Percentiles rank a stretch among this genome's conserved stretches.
These are phyloP conservation scores for Ophiostoma ulmi DNA, from an alignment of 2,329 filamentous ascomycete genomes.

Conservation along the genomic window DNA sequence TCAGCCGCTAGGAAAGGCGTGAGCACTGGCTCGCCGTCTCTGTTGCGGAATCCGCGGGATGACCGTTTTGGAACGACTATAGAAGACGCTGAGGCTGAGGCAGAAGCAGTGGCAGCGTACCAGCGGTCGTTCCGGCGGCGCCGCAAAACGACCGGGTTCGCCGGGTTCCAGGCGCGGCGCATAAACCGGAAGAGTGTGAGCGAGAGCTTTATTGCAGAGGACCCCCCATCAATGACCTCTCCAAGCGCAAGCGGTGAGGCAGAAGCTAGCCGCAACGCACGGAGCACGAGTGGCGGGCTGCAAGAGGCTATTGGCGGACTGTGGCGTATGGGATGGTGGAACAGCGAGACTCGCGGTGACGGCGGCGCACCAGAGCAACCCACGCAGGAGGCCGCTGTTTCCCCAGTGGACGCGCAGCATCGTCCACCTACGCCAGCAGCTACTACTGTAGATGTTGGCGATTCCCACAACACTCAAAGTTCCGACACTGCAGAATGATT, in stretches of 20 bases:
- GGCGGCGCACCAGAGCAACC: slow-evolving; percentile 21
- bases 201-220: slow-evolving; percentile 16
- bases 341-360: slow-evolving; percentile 19
- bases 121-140: slow-evolving; percentile 38
- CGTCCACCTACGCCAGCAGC: not conserved
- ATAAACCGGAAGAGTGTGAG: slow-evolving; percentile 36
- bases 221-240: not conserved
- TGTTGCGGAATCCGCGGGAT: slow-evolving; percentile 22
- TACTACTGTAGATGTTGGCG: not conserved
- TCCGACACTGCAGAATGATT: not conserved
- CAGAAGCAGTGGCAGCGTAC: slow-evolving; percentile 28
- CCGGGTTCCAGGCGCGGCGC: slow-evolving; percentile 53
- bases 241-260: not conserved
- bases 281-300: slow-evolving; percentile 33
- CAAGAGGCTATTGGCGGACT: slow-evolving; percentile 51
- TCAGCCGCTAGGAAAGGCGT: slow-evolving; percentile 34
- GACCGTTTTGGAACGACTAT: slow-evolving; percentile 21
- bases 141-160: slow-evolving; percentile 57
- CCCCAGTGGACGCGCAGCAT: not conserved
- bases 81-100: slow-evolving; percentile 23
- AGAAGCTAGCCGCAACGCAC: slow-evolving; percentile 14
- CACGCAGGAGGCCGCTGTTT: not conserved
- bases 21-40: slow-evolving; percentile 31
- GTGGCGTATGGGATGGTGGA: slow-evolving; percentile 54
- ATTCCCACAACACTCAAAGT: not conserved